These are phyloP conservation scores for Chlamydomonas eustigma DNA, from an alignment of 139 green algal genomes.

Conservation along the genomic window DNA sequence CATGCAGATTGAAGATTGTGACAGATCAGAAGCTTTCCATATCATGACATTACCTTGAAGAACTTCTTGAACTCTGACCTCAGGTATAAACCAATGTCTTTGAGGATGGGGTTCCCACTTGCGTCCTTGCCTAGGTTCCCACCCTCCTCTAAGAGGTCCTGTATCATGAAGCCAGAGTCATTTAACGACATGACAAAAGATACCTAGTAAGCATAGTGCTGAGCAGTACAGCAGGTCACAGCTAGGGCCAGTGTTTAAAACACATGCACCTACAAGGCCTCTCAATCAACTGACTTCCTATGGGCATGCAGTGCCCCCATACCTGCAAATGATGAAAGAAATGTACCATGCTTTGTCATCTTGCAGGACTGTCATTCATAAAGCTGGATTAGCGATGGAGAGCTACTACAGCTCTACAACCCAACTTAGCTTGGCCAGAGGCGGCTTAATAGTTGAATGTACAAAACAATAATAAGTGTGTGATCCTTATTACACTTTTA, in stretches of 20 bases:
- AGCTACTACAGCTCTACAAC: not conserved
- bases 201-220: not conserved
- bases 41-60: constrained; percentile 21
- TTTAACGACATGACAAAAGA: not conserved
- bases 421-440: not conserved
- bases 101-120: constrained; percentile 83
- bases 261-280: too few species aligned
- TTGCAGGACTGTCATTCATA: too few species aligned
- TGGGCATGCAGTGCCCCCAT: too few species aligned
- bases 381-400: too few species aligned
- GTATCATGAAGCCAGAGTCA: not conserved
- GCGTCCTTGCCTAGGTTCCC: constrained; percentile 56
- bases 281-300: too few species aligned
- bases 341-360: too few species aligned
- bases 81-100: constrained; percentile 84
- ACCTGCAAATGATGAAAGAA: too few species aligned
- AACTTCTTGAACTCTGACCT: constrained; percentile 61
- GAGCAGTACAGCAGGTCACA: too few species aligned
- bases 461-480: not conserved
- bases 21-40: too few species aligned
- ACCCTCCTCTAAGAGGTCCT: constrained; percentile 44
- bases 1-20: too few species aligned
- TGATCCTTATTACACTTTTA: too few species aligned
- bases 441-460: constrained; percentile 15
- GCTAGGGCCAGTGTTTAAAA: too few species aligned